Percentiles rank a stretch among this genome's conserved stretches.
Evolutionary conservation across 1,284 basidiomycete genomes (phyloP).

Genomic region (Ganoderma resinaceum): DNA sequence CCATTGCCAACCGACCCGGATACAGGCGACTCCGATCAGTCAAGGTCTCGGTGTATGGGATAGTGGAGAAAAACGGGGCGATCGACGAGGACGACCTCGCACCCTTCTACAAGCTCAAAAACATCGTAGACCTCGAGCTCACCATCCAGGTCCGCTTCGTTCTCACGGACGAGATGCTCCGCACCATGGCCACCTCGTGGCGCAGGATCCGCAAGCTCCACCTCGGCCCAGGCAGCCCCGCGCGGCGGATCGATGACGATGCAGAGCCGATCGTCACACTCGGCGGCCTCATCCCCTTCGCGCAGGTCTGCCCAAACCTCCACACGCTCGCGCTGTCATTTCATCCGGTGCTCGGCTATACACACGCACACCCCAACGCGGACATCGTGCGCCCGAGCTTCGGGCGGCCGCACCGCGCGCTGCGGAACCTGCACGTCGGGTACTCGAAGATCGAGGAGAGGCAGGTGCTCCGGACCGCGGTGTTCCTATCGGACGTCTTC

Average conservation of each 20-base stretch:
- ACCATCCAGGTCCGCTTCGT: not conserved
- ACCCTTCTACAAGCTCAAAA: not conserved
- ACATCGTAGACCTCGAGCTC: not conserved
- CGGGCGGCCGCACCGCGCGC: not conserved
- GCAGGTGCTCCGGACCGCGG: not conserved
- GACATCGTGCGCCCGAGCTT: not conserved
- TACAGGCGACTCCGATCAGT: not conserved
- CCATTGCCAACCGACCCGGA: not conserved
- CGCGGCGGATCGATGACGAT: not conserved
- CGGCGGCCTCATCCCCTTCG: conserved; percentile 1
- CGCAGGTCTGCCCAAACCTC: conserved; percentile 3
- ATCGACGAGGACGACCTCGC: not conserved
- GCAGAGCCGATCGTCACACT: not conserved
- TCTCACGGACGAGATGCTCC: not conserved
- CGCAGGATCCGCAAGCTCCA: not conserved
- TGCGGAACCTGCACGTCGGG: not conserved
- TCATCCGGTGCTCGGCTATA: not conserved
- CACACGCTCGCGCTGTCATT: not conserved
- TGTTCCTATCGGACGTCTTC: conserved; percentile 8
- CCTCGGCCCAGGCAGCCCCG: not conserved
- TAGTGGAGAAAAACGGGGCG: not conserved
- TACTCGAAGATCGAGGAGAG: conserved; percentile 1
- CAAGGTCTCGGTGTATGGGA: not conserved
- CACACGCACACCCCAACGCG: not conserved
- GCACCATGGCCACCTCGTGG: not conserved